Base-by-base conservation (phyloP, 768 basidiomycete species). In the Xanthoconium stramineum region DNA sequence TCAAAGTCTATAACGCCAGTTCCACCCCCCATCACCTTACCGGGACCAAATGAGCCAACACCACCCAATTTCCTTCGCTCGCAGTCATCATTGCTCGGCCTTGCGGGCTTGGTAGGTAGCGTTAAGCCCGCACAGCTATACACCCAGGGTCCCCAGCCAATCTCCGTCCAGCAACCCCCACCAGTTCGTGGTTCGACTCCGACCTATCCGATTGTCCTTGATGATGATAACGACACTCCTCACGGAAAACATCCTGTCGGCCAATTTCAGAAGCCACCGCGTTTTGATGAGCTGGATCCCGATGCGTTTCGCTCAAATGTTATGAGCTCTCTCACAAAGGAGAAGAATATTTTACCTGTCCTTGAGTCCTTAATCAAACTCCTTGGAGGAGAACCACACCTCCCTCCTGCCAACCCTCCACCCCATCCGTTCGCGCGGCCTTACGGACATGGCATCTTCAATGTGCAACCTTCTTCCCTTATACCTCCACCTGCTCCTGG, bases 31-130 rank as follows among this genome's bases (percentile, higher is more conserved):
- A 88, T 91, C 28, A 57, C 74, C 20, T 71, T 91, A 1, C 89
- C 88, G 0, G 81, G 83, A 60, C 81, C 85, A 24, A 76, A 80
- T 47, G 79, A 75, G 40, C 85, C 84, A 2, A 72, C 76, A 15
- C 89, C 89, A 17, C 71, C 80, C 9, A 83, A 89, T 67, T 88
- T 89, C 54, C 72, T 91, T 49, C 85, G 89, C 32, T 89, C 81
- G 60, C 89, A 91, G 67, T 76, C 83, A 35, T 84, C 85, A 1
- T 74, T 91, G 3, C 77, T 91, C 9, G 89, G 89, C 10, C 77
- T 79, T 17, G 89, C 89, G 12, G 89, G 89, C 36, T 71, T 87
- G 40, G 82, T 91, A 19, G 83, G 80, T 38, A 81, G 82, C 5
- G 75, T 91, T 24, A 84, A 83, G 51, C 83, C 88, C 28, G 74